Evolutionary conservation across 805 yeast species (phyloP).

Genomic region (Pichia nanzhaoensis): DNA sequence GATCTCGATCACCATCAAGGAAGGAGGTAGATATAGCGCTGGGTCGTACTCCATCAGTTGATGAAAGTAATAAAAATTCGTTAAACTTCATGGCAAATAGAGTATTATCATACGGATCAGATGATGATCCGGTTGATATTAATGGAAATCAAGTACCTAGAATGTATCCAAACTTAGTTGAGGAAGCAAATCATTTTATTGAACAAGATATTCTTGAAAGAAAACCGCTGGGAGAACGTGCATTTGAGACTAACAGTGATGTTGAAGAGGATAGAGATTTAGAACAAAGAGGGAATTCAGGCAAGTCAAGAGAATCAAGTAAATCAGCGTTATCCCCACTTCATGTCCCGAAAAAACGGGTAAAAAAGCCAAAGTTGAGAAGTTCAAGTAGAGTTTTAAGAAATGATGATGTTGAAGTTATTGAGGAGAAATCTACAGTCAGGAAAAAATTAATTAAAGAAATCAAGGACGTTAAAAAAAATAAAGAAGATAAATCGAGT

Average conservation of each 20-base stretch:
- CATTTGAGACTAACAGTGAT: constrained; percentile 7
- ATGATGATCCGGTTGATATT: constrained; percentile 14
- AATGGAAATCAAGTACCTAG: constrained; percentile 19
- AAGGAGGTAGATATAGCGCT: constrained; percentile 4
- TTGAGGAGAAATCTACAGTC: neutral
- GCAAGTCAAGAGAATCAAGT: neutral
- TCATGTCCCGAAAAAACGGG: neutral
- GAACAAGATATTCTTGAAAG: constrained; percentile 16
- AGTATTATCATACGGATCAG: constrained; percentile 26
- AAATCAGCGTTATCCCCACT: neutral
- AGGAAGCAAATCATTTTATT: constrained; percentile 27
- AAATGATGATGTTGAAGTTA: constrained; percentile 3
- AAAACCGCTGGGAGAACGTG: neutral
- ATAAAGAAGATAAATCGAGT: neutral
- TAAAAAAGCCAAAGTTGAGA: neutral
- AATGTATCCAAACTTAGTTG: constrained; percentile 19
- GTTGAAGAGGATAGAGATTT: neutral
- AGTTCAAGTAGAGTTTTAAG: neutral
- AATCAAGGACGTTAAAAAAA: neutral
- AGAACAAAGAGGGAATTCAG: neutral
- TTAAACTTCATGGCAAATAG: constrained; percentile 13
- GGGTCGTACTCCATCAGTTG: neutral
- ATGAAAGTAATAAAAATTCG: constrained; percentile 1
- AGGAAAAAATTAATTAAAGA: neutral
- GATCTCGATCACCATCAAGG: constrained; percentile 25